Evolutionary conservation across 345 rosid species (phyloP).

Genomic region (Gossypium ekmanianum): DNA sequence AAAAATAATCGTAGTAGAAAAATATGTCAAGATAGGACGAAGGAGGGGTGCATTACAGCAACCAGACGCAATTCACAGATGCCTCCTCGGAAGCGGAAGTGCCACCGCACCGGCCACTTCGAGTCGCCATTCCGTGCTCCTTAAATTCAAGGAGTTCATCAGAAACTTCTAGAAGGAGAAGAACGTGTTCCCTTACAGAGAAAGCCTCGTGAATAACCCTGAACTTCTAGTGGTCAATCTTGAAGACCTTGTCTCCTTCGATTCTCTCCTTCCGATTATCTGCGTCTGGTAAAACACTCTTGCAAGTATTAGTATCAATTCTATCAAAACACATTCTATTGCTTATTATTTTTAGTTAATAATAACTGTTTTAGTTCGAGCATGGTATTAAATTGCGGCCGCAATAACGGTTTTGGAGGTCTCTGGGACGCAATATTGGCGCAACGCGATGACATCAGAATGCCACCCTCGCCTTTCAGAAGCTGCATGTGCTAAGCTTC

Average conservation of each 20-base stretch:
- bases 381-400: too few relatives aligned
- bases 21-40: constrained; percentile 7
- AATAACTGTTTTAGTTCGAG: not conserved
- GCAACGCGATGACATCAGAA: constrained; percentile 22
- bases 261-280: constrained; percentile 72
- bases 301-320: not conserved
- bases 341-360: not conserved
- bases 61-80: constrained; percentile 85
- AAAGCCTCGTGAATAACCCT: constrained; percentile 76
- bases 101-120: constrained; percentile 12
- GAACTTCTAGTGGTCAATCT: constrained; percentile 60
- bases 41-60: constrained; percentile 61
- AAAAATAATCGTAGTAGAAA: not conserved
- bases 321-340: not conserved
- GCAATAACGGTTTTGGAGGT: too few relatives aligned
- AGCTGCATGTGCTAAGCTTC: constrained; percentile 63
- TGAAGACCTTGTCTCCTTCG: constrained; percentile 80
- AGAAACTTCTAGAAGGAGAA: constrained; percentile 69
- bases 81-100: constrained; percentile 40
- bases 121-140: constrained; percentile 68
- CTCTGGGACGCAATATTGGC: too few relatives aligned
- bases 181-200: constrained; percentile 76
- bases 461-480: constrained; percentile 88
- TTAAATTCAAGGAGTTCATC: constrained; percentile 85
- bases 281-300: constrained; percentile 52